Conservation (phyloP, 2,329 filamentous ascomycete species). For the Ceratocystis eucalypticola region DNA sequence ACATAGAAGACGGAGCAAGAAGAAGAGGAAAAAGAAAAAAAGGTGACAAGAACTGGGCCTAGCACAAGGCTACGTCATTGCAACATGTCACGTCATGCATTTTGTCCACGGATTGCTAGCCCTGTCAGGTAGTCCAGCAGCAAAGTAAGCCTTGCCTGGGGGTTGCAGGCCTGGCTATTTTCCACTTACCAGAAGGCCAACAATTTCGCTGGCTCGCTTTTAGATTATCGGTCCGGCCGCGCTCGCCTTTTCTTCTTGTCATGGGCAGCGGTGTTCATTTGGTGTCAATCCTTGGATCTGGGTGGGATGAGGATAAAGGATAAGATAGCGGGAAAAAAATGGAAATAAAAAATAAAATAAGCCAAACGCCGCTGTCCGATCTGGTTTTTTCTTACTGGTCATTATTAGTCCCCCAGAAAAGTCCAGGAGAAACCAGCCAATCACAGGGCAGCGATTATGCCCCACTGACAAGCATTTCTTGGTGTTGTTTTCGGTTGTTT, state of each 20-base stretch:
- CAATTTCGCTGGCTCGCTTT: background rate
- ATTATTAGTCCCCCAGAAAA: background rate
- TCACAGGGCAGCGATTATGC: background rate
- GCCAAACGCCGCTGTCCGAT: background rate
- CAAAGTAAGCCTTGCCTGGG: background rate
- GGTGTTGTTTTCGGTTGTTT: background rate
- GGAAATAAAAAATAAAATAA: background rate
- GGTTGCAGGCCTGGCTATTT: background rate
- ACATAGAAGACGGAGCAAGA: background rate
- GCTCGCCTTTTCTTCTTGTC: background rate
- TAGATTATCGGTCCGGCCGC: constrained; percentile 1
- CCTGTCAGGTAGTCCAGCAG: background rate
- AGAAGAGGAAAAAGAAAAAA: background rate
- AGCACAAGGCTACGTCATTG: background rate
- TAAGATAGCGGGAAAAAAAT: background rate
- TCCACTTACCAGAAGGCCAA: background rate
- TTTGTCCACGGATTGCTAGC: background rate
- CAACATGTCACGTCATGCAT: constrained; percentile 2
- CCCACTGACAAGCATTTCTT: background rate
- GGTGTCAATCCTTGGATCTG: background rate
- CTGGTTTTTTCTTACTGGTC: background rate
- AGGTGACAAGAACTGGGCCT: background rate
- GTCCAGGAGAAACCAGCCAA: background rate
- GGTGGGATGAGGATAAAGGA: background rate
- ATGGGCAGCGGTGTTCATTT: background rate